phyloP scores from a whole-genome alignment of 1,139 yeast genomes.

The Candida dubliniensis region DNA sequence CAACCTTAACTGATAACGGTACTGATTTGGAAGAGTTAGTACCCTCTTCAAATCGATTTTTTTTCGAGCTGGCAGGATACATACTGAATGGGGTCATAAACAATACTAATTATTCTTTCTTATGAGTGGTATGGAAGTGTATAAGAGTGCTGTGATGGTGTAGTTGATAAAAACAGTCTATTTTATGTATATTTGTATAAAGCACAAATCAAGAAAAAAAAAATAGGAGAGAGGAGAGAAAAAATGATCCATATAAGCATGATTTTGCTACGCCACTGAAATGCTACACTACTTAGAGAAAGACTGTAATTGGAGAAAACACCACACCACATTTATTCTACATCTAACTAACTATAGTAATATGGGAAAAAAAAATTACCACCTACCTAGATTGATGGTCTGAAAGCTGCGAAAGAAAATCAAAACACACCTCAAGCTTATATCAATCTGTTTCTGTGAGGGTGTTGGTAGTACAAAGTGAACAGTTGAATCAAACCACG shows the following conservation, averaged over 20 bases:
- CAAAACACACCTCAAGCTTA: too few species aligned
- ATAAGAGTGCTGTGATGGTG: too few species aligned
- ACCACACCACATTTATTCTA: too few species aligned
- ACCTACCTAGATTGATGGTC: too few species aligned
- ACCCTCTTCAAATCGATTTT: neutral
- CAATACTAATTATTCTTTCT: neutral
- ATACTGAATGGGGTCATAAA: slow-evolving; percentile 6
- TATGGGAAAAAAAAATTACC: too few species aligned
- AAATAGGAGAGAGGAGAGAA: neutral
- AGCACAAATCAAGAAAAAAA: neutral
- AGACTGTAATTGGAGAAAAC: neutral
- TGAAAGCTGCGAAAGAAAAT: too few species aligned
- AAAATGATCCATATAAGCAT: neutral
- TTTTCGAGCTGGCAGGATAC: neutral
- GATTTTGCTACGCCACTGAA: neutral
- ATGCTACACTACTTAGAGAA: neutral
- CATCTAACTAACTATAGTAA: too few species aligned
- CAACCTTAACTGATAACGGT: slow-evolving; percentile 41
- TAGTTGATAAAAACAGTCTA: too few species aligned
- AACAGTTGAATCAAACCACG: too few species aligned
- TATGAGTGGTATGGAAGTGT: neutral
- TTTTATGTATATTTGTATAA: neutral
- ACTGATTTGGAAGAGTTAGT: slow-evolving; percentile 20
- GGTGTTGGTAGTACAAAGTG: too few species aligned
- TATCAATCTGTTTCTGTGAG: too few species aligned